These are phyloP conservation scores for Xylaria nigripes DNA, from an alignment of 495 filamentous ascomycete genomes.

Conservation along the genomic window DNA sequence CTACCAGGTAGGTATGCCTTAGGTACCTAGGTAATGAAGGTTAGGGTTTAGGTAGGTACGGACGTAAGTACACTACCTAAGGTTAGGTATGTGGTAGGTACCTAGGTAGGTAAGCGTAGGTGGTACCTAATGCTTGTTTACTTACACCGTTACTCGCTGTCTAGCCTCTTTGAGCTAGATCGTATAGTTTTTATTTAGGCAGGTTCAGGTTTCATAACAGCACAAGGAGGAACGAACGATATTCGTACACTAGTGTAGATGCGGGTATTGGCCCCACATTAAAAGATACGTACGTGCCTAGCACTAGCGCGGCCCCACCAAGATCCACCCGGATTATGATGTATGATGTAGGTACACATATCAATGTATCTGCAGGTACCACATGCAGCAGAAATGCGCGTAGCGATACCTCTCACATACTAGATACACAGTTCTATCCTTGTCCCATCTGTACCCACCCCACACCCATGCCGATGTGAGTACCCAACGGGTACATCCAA, in stretches of 20 bases:
- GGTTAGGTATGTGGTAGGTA: no score
- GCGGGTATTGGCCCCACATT: conserved; percentile 8
- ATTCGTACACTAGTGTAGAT: neutral
- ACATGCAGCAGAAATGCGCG: neutral
- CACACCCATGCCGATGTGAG: conserved; percentile 2
- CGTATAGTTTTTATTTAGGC: conserved; percentile 8
- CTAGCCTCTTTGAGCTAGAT: neutral
- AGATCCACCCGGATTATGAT: neutral
- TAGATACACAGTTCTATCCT: neutral
- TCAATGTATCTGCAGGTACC: neutral
- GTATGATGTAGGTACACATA: neutral
- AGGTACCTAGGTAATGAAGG: no score
- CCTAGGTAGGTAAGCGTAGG: neutral
- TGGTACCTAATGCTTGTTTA: neutral
- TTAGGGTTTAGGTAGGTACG: no score
- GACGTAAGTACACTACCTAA: no score
- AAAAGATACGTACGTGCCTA: neutral
- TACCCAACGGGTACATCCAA: conserved; percentile 18
- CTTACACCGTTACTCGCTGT: neutral
- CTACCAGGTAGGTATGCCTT: no score
- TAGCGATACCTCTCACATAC: neutral
- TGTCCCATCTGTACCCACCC: conserved; percentile 7
- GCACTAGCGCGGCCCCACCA: conserved; percentile 3
- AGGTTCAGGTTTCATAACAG: conserved; percentile 11
- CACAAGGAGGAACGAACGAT: conserved; percentile 8